Conservation (phyloP, 495 filamentous ascomycete genomes). For the Bombardia bombarda region DNA sequence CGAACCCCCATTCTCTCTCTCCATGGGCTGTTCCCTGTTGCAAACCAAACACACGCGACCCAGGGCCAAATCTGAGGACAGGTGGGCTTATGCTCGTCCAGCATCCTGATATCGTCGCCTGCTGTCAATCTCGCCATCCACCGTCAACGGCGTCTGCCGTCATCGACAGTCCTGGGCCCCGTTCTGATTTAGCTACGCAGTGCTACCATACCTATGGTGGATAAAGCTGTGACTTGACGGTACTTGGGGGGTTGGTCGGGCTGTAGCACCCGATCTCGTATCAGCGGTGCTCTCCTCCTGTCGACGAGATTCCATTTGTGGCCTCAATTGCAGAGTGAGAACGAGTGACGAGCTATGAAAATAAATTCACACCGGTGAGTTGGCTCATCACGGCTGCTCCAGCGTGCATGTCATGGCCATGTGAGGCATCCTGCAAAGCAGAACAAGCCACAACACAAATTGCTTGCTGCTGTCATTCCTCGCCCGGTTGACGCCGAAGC, state of each 20-base stretch:
- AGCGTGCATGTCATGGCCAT: conserved; percentile 1
- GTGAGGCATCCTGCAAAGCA: conserved; percentile 11
- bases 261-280: background rate
- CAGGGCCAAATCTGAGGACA: too few relatives aligned
- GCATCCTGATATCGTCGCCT: too few relatives aligned
- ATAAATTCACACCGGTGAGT: too few relatives aligned
- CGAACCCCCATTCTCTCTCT: background rate
- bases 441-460: background rate
- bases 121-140: background rate
- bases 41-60: background rate
- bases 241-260: background rate
- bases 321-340: background rate
- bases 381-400: conserved; percentile 1
- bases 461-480: conserved; percentile 2
- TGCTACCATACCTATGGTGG: too few relatives aligned
- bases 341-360: background rate
- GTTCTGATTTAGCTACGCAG: background rate
- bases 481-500: background rate
- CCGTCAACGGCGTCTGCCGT: background rate
- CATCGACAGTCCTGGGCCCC: too few relatives aligned
- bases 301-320: background rate
- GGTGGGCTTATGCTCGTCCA: too few relatives aligned
- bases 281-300: background rate
- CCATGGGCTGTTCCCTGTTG: too few relatives aligned
- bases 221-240: background rate